Evolutionary conservation across 192 early-diverging fungal species (phyloP).

Genomic region (Jimgerdemannia lactiflua): DNA sequence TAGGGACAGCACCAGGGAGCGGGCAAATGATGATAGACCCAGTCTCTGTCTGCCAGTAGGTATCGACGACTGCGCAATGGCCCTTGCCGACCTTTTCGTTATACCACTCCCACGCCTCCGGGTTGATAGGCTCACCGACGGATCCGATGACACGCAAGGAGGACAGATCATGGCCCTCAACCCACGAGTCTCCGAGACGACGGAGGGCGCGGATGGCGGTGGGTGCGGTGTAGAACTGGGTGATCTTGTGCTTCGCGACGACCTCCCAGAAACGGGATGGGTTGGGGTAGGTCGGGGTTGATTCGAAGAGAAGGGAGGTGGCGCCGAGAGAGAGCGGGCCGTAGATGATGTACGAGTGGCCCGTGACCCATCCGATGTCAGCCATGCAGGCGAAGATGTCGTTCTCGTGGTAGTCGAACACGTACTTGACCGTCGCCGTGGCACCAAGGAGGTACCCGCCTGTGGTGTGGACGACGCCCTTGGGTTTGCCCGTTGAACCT

Average conservation of each 20-base stretch:
- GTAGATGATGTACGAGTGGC: constrained; percentile 91
- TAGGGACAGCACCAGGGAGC: constrained; percentile 82
- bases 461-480: constrained; percentile 94
- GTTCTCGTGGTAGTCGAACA: constrained; percentile 90
- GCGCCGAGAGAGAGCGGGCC: constrained; percentile 84
- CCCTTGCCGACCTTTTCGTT: constrained; percentile 84
- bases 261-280: constrained; percentile 80
- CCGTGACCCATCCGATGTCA: constrained; percentile 92
- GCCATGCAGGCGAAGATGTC: constrained; percentile 95
- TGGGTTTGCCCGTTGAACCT: constrained; percentile 87
- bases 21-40: constrained; percentile 92
- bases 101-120: constrained; percentile 98
- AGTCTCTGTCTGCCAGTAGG: constrained; percentile 94
- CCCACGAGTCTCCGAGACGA: constrained; percentile 75
- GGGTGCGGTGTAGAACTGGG: constrained; percentile 98
- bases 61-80: constrained; percentile 93
- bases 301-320: constrained; percentile 94
- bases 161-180: constrained; percentile 76
- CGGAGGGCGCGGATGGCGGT: constrained; percentile 97
- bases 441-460: constrained; percentile 94
- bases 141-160: constrained; percentile 89
- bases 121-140: constrained; percentile 98
- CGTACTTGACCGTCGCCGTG: constrained; percentile 82
- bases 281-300: constrained; percentile 91
- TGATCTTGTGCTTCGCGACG: constrained; percentile 88